A percentile compares a stretch with the other conserved stretches of the same genome.
phyloP scores from a whole-genome alignment of 768 basidiomycete species.

The Suillus variegatus region DNA sequence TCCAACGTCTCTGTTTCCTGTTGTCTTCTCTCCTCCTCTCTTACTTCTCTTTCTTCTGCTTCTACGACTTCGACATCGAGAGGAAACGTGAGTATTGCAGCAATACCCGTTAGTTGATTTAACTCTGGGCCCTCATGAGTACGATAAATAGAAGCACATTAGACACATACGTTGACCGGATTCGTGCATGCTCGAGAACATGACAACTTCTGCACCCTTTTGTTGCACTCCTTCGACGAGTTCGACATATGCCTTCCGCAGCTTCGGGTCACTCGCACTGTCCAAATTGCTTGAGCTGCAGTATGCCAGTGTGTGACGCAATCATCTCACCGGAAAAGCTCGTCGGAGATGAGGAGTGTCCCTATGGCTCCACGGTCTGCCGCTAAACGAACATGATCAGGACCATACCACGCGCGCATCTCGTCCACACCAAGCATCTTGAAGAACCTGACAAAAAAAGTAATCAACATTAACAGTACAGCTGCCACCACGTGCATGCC shows the following conservation, averaged over 20 bases:
- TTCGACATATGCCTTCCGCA: conserved; percentile 81
- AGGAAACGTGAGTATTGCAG: conserved; percentile 94
- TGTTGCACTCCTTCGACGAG: conserved; percentile 88
- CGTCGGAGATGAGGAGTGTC: conserved; percentile 92
- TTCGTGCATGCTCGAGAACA: conserved; percentile 99
- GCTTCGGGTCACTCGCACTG: conserved; percentile 78
- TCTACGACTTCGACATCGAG: conserved; percentile 95
- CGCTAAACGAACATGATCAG: conserved; percentile 89
- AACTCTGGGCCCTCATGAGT: conserved; percentile 57
- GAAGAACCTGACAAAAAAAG: conserved; percentile 68
- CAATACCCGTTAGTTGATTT: conserved; percentile 94
- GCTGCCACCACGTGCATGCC: conserved; percentile 5
- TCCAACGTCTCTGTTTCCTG: conserved; percentile 11
- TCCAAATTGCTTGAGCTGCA: background rate
- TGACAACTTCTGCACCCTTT: conserved; percentile 90
- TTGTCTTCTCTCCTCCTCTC: conserved; percentile 39
- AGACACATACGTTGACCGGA: conserved; percentile 86
- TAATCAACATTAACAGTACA: background rate
- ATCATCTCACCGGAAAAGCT: conserved; percentile 75
- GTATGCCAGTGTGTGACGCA: background rate
- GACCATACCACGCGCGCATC: conserved; percentile 98
- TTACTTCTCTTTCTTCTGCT: conserved; percentile 82
- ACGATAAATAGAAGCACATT: background rate
- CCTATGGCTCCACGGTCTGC: conserved; percentile 93
- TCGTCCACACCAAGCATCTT: conserved; percentile 97